phyloP scores from a whole-genome alignment of 352 stramenopile species.

The Pilasporangium apinafurcum region DNA sequence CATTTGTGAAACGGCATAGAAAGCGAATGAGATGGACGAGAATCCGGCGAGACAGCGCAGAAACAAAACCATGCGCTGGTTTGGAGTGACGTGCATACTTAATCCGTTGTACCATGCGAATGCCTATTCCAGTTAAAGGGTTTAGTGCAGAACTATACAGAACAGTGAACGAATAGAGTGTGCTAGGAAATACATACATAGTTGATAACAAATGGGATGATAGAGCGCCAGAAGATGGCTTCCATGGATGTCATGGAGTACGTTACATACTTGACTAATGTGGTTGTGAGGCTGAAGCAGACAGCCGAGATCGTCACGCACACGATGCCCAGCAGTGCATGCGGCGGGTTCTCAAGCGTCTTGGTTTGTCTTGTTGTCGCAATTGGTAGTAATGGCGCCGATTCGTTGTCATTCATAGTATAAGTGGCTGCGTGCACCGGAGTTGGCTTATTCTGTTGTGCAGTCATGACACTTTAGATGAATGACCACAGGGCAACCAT shows the following conservation, averaged over 20 bases:
- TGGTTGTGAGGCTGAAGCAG: slow-evolving; percentile 82
- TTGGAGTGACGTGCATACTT: slow-evolving; percentile 31
- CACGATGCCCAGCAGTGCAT: slow-evolving; percentile 51
- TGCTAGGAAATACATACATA: slow-evolving; percentile 54
- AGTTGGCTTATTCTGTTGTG: too few species aligned
- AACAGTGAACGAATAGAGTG: neutral
- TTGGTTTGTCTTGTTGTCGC: too few species aligned
- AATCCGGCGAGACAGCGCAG: slow-evolving; percentile 62
- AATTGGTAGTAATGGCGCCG: too few species aligned
- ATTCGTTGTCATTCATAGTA: too few species aligned
- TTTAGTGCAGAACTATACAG: too few species aligned
- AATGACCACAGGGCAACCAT: too few species aligned
- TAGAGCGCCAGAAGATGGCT: slow-evolving; percentile 73
- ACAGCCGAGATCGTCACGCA: slow-evolving; percentile 68
- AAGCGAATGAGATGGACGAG: slow-evolving; percentile 65
- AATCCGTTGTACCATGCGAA: slow-evolving; percentile 33
- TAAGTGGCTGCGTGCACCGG: too few species aligned
- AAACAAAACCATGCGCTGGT: slow-evolving; percentile 44
- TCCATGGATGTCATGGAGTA: slow-evolving; percentile 78
- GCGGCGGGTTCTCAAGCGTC: too few species aligned
- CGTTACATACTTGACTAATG: slow-evolving; percentile 69
- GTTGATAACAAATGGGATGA: slow-evolving; percentile 52
- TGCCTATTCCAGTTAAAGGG: slow-evolving; percentile 8
- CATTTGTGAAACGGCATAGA: slow-evolving; percentile 77
- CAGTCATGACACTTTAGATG: too few species aligned